Conservation (phyloP, 371 early-diverging fungal genomes). For the Choanephora cucurbitarum region DNA sequence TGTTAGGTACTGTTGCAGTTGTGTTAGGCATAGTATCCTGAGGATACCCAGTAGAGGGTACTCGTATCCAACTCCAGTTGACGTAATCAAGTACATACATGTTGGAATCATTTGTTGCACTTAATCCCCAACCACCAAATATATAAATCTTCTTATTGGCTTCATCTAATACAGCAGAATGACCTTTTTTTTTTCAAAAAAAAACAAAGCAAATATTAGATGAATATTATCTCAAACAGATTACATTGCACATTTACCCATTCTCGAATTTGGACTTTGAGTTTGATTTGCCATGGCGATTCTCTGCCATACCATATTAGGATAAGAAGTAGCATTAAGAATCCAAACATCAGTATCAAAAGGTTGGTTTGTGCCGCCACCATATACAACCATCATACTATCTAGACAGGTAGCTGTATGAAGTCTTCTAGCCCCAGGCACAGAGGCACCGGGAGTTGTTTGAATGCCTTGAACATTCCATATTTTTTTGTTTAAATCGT, state of each 20-base stretch:
- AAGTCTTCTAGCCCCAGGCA: slow-evolving; percentile 44
- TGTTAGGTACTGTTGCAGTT: background rate
- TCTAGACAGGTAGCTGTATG: slow-evolving; percentile 48
- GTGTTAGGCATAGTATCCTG: slow-evolving; percentile 4
- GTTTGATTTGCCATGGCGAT: slow-evolving; percentile 22
- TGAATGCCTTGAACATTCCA: slow-evolving; percentile 44
- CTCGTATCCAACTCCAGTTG: slow-evolving; percentile 33
- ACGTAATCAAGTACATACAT: slow-evolving; percentile 30
- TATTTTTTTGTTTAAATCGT: slow-evolving; percentile 27
- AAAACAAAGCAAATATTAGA: slow-evolving; percentile 4
- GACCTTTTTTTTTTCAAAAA: slow-evolving; percentile 25
- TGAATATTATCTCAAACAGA: background rate
- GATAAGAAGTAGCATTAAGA: slow-evolving; percentile 40
- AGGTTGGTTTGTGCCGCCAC: slow-evolving; percentile 47
- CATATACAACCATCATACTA: slow-evolving; percentile 46
- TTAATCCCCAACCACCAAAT: slow-evolving; percentile 42
- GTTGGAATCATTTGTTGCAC: slow-evolving; percentile 26
- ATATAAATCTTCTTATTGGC: slow-evolving; percentile 30
- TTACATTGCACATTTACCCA: slow-evolving; percentile 52
- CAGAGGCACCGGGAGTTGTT: slow-evolving; percentile 15
- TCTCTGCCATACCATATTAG: slow-evolving; percentile 35
- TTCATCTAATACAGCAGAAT: slow-evolving; percentile 39
- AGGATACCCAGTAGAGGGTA: slow-evolving; percentile 24
- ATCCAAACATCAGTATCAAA: slow-evolving; percentile 50
- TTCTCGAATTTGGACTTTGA: slow-evolving; percentile 37